These are phyloP conservation scores for Cutaneotrichosporon daszewskae DNA, from an alignment of 1,284 basidiomycete species.

Conservation along the genomic window DNA sequence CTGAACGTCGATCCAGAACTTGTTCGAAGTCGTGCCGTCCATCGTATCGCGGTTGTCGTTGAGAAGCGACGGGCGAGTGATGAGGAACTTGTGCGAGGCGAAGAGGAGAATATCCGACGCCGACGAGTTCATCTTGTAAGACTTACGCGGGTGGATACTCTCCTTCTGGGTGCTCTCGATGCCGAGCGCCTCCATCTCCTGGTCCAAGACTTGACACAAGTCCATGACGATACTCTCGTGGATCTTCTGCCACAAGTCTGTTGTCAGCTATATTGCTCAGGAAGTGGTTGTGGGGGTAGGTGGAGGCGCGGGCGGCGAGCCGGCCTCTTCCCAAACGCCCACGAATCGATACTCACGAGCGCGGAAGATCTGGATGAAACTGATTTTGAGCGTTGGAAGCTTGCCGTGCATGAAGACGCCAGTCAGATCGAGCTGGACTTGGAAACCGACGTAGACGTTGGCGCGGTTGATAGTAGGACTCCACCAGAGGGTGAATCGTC, in stretches of 20 bases:
- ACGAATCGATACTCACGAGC: too few relatives aligned
- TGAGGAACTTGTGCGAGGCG: conserved; percentile 98
- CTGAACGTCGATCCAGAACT: conserved; percentile 99
- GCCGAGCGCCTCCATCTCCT: conserved; percentile 94
- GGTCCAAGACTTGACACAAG: conserved; percentile 97
- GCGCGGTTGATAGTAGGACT: conserved; percentile 88
- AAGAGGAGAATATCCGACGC: conserved; percentile 92
- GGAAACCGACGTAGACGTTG: conserved; percentile 66
- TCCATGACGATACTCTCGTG: conserved; percentile 88
- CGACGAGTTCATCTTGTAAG: conserved; percentile 99
- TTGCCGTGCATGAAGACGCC: conserved; percentile 83
- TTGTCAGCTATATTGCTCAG: too few relatives aligned
- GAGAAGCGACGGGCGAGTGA: conserved; percentile 88
- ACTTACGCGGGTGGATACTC: conserved; percentile 72
- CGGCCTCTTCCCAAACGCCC: too few relatives aligned
- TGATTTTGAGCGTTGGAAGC: conserved; percentile 95
- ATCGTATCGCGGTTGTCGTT: conserved; percentile 95
- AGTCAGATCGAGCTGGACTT: conserved; percentile 90
- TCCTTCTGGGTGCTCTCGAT: conserved; percentile 97
- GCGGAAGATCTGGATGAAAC: conserved; percentile 93
- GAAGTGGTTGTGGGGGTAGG: too few relatives aligned
- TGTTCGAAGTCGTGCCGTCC: conserved; percentile 95
- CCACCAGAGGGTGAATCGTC: conserved; percentile 99
- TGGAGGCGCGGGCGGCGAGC: too few relatives aligned
- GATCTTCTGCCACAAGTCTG: conserved; percentile 81